Conservation (phyloP, 2,329 filamentous ascomycete species). For the Neurospora crassa region DNA sequence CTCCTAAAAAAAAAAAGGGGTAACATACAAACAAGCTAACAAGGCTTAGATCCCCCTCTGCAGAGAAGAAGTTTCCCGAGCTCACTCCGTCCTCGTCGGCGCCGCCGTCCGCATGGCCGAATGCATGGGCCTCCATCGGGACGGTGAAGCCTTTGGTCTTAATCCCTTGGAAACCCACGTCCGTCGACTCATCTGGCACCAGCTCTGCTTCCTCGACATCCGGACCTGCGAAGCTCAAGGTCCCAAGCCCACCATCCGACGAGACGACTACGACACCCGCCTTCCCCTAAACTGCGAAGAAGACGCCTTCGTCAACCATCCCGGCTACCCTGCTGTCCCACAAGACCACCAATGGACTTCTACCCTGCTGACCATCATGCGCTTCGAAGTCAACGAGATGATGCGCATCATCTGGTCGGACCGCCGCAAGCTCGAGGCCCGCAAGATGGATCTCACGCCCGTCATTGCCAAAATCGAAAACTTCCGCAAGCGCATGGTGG, state of each 20-base stretch:
- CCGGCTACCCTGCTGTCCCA: constrained; percentile 18
- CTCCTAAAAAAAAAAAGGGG: neutral
- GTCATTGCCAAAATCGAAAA: constrained; percentile 60
- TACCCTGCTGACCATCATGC: constrained; percentile 56
- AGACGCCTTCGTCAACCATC: constrained; percentile 21
- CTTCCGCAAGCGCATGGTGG: constrained; percentile 54
- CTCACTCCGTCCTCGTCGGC: constrained; percentile 63
- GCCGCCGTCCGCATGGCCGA: constrained; percentile 65
- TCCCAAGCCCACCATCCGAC: constrained; percentile 59
- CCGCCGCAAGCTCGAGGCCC: constrained; percentile 52
- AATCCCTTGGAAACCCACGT: constrained; percentile 61
- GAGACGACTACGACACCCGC: constrained; percentile 65
- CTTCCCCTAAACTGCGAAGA: constrained; percentile 65
- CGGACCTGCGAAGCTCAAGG: constrained; percentile 67
- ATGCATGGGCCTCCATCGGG: constrained; percentile 67
- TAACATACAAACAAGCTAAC: constrained; percentile 5
- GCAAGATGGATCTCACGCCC: constrained; percentile 51
- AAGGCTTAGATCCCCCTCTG: constrained; percentile 55
- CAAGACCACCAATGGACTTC: constrained; percentile 51
- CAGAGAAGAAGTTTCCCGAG: constrained; percentile 60
- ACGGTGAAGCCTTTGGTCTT: constrained; percentile 57
- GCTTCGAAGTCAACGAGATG: constrained; percentile 67
- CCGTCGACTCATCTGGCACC: constrained; percentile 65
- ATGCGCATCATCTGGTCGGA: constrained; percentile 62
- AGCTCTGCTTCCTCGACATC: constrained; percentile 68